Base-by-base conservation (phyloP, 768 basidiomycete species). In the Tremella fuciformis region DNA sequence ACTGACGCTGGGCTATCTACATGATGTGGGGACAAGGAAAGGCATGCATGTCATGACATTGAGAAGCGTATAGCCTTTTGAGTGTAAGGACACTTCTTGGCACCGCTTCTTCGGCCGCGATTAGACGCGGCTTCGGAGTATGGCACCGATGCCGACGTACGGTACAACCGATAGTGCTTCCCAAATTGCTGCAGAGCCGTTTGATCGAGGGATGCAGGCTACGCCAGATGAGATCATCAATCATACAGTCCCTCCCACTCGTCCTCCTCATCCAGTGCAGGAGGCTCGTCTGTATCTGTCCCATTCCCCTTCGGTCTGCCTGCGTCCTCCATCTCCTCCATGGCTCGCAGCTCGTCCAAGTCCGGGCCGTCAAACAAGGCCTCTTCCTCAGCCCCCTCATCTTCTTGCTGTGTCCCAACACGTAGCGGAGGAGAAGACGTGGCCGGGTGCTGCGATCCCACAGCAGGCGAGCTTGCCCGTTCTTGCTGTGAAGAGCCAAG, bases 271-370 rank as follows among this genome's bases (percentile, higher is more conserved):
- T 62, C 58, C 21, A 53, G 16, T 19, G 15, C 44, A 4, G 52
- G 40, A 11, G 50, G 61, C 26, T 48, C 48, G 37, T 66, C 51
- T 47, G 60, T 54, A 13, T 55, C 15, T 22, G 15, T 19, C 53
- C 55, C 18, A 29, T 44, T 50, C 19, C 25, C 18, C n/a, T 6
- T 19, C 37, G 47, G 51, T 37, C 50, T 22, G 24, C 40, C 26
- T 26, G 39, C 18, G 15, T 29, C 72, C 84, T 87, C 84, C 41
- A 86, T 80, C 63, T 85, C 82, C 85, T 89, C 89, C 82, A 88
- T 83, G 6, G 88, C 87, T 62, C 63, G 57, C 58, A 69, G 54
- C 53, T 66, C 70, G 29, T 72, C 72, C 34, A 67, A 18, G 54
- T 73, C 70, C 11, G 62, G 53, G 16, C 54, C 63, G 42, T 63